These are phyloP conservation scores for Cajanus cajan DNA, from an alignment of 306 rosid species.

Conservation along the genomic window DNA sequence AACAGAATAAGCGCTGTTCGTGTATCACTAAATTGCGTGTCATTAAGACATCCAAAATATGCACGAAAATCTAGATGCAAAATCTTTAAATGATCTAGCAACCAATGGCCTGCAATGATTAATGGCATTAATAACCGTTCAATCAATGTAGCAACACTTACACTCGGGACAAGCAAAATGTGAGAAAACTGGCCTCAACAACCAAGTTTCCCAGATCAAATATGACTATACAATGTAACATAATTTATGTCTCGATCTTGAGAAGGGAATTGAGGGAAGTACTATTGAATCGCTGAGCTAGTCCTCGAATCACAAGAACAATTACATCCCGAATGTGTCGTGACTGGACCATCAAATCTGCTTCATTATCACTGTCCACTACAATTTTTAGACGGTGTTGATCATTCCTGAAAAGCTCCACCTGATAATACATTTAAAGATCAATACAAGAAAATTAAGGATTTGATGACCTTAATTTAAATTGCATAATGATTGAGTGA, in stretches of 20 bases:
- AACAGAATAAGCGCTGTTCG: too few relatives aligned
- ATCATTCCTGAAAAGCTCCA: slow-evolving; percentile 86
- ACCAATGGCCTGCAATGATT: slow-evolving; percentile 6
- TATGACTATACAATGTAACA: slow-evolving; percentile 24
- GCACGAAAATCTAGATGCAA: background rate
- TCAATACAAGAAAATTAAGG: slow-evolving; percentile 18
- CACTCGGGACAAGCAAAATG: background rate
- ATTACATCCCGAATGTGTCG: slow-evolving; percentile 88
- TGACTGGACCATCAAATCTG: slow-evolving; percentile 91
- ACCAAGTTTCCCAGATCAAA: slow-evolving; percentile 11
- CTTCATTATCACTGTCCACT: slow-evolving; percentile 87
- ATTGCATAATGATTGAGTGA: background rate
- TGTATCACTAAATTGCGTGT: too few relatives aligned
- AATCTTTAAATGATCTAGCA: background rate
- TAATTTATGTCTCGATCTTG: slow-evolving; percentile 70
- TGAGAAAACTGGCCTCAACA: slow-evolving; percentile 26
- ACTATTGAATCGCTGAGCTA: slow-evolving; percentile 95
- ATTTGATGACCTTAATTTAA: background rate
- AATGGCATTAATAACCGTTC: slow-evolving; percentile 12
- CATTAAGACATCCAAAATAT: background rate
- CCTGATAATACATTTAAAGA: slow-evolving; percentile 52
- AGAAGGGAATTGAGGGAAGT: slow-evolving; percentile 97
- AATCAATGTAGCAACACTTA: slow-evolving; percentile 3
- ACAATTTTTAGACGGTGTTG: slow-evolving; percentile 86
- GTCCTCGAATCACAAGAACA: slow-evolving; percentile 89